Percentiles rank a stretch among this genome's conserved stretches.
These are phyloP conservation scores for Pyricularia sp. DNA, from an alignment of 2,329 filamentous ascomycete species.

Conservation along the genomic window DNA sequence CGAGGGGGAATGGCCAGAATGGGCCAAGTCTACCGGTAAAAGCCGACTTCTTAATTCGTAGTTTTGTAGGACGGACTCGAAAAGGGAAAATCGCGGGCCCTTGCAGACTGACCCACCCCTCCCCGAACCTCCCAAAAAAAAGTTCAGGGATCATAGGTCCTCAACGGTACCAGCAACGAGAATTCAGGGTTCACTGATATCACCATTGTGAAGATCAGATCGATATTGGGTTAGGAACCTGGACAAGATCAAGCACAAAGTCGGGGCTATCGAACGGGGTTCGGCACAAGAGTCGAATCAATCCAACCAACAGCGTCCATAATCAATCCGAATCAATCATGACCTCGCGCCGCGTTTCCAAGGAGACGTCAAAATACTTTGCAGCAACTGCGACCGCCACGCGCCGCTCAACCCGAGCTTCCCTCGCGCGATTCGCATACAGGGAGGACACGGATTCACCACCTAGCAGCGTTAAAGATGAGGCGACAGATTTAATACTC, in stretches of 20 bases:
- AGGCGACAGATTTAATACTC: conserved; percentile 6
- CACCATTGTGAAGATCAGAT: not conserved
- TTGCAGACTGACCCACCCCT: not conserved
- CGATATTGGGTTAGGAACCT: not conserved
- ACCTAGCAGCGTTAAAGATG: conserved; percentile 8
- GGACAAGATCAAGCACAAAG: not conserved
- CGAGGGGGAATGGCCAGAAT: not conserved
- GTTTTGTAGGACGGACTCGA: not conserved
- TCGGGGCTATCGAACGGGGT: too few species aligned
- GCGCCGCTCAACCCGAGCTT: conserved; percentile 35
- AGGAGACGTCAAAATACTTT: conserved; percentile 44
- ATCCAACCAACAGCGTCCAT: not conserved
- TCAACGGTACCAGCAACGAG: not conserved
- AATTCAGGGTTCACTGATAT: not conserved
- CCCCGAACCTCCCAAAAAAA: not conserved
- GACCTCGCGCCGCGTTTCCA: conserved; percentile 44
- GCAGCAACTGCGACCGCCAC: conserved; percentile 17
- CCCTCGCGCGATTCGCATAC: conserved; percentile 34
- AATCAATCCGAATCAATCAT: conserved; percentile 20
- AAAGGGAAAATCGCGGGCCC: not conserved
- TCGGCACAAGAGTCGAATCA: too few species aligned
- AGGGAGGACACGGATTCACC: conserved; percentile 9
- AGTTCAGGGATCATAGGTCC: not conserved
- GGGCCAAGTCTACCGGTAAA: too few species aligned
- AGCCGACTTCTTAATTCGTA: too few species aligned